Base-by-base conservation (phyloP, 164 flowering plant species). In the Echeveria elegans region DNA sequence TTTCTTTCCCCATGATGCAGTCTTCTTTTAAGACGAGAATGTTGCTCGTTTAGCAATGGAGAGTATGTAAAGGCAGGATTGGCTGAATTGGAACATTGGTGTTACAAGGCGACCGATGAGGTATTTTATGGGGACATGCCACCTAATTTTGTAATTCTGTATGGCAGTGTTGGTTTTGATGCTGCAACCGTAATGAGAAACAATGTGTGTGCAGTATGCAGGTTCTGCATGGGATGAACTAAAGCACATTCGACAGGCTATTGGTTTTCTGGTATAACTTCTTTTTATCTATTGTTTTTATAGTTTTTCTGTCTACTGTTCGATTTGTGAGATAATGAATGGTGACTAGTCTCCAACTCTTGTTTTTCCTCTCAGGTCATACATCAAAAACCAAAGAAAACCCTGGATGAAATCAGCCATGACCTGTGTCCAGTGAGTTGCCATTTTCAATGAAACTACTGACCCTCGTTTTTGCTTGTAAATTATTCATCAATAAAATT, bases 221-320 rank as follows among this genome's bases (percentile, higher is more conserved):
- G 97, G 99, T 72, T 85, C 90, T 66, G 86, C 99, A 16, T 92
- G 97, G 97, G 97, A 89, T 77, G 99, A 95, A 80, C 95, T 95
- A 52, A 95, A 92, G 81, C 99, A 95, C 78, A 95, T 95, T 47
- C 86, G 99, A 77, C 99, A 95, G 74, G 99, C 99, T 61, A 90
- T 95, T 24, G 99, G 97, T 32, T 95, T 95, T 78, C 80, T 95
- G 92, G 97, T 95, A 30, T 69, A 40, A 37, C 69, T 65, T 47
- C 30, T 30, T 58, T 24, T 50, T 31, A 8, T 16, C 47, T 16
- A 12, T 43, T 43, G 15, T 16, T 5, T 11, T 43, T 12, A 43
- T 16, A 43, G 47, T 11, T 43, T 64, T 18, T 68, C 40, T 58
- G 40, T 26, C 48, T 34, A 61, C 11, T 43, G 15, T 15, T 7